Percentiles rank a stretch among this genome's conserved stretches.
phyloP scores from a whole-genome alignment of 2,329 filamentous ascomycete genomes.

The Trichoderma brevicompactum region DNA sequence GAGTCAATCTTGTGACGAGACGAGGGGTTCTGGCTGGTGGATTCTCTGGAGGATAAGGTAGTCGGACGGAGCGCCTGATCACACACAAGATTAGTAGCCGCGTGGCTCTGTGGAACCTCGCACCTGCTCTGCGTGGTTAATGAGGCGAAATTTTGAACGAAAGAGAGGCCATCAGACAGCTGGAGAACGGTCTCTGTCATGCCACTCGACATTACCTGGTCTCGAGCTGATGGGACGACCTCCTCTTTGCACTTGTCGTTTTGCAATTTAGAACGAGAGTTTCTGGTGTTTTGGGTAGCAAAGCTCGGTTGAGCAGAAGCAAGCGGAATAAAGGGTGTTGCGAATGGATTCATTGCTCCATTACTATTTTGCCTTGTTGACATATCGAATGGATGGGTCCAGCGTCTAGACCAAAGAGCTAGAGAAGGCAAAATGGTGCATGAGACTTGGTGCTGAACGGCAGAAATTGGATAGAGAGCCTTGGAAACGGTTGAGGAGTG shows the following conservation, averaged over 20 bases:
- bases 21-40: not conserved
- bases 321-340: constrained; percentile 36
- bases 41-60: not conserved
- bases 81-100: constrained; percentile 10
- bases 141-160: not conserved
- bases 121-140: not conserved
- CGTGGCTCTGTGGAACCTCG: constrained; percentile 24
- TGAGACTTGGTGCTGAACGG: not conserved
- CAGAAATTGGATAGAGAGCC: not conserved
- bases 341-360: constrained; percentile 41
- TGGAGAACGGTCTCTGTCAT: not conserved
- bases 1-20: not conserved
- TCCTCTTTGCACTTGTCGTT: not conserved
- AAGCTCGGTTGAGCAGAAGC: constrained; percentile 16
- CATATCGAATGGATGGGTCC: not conserved
- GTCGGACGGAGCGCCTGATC: constrained; percentile 8
- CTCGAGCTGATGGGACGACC: not conserved
- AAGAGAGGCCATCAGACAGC: not conserved
- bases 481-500: not conserved
- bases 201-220: constrained; percentile 6
- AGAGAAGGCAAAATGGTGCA: not conserved
- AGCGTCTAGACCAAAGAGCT: not conserved
- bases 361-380: constrained; percentile 19
- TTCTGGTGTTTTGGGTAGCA: not conserved
- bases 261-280: not conserved